phyloP scores from a whole-genome alignment of 78 protist species.

The Bodo saltans region DNA sequence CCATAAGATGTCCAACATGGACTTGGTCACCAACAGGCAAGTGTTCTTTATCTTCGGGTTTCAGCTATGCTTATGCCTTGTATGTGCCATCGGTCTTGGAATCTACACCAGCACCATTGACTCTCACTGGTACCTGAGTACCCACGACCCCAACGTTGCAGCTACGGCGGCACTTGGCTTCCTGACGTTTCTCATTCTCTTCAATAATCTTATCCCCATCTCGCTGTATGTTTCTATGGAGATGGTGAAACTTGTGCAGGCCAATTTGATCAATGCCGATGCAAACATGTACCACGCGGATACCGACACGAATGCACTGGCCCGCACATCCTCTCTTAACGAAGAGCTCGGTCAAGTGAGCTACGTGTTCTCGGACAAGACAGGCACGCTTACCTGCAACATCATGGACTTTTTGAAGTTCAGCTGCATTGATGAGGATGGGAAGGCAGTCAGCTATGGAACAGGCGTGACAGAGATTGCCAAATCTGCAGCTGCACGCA shows the following conservation, averaged over 20 bases:
- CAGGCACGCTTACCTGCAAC: conserved; percentile 94
- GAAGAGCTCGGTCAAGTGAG: conserved; percentile 87
- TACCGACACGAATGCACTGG: conserved; percentile 54
- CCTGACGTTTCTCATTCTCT: conserved; percentile 71
- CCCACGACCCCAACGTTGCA: neutral
- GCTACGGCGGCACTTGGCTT: conserved; percentile 5
- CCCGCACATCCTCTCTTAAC: conserved; percentile 71
- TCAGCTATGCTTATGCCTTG: neutral
- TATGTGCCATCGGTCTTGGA: neutral
- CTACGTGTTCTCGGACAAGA: conserved; percentile 86
- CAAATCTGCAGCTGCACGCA: neutral
- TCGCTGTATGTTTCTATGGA: conserved; percentile 45
- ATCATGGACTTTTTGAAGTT: conserved; percentile 76
- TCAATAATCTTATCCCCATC: conserved; percentile 79
- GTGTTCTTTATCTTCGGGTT: conserved; percentile 1
- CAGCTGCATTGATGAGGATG: neutral
- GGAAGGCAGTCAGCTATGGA: conserved; percentile 8
- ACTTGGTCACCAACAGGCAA: neutral
- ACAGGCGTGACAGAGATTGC: conserved; percentile 18
- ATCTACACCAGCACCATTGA: neutral
- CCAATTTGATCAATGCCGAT: conserved; percentile 9
- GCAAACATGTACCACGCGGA: conserved; percentile 58
- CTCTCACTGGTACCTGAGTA: neutral
- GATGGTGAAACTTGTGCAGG: conserved; percentile 21
- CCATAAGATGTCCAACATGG: conserved; percentile 19